Conservation (phyloP, 73 alveolate species). For the Blepharisma stoltei region DNA sequence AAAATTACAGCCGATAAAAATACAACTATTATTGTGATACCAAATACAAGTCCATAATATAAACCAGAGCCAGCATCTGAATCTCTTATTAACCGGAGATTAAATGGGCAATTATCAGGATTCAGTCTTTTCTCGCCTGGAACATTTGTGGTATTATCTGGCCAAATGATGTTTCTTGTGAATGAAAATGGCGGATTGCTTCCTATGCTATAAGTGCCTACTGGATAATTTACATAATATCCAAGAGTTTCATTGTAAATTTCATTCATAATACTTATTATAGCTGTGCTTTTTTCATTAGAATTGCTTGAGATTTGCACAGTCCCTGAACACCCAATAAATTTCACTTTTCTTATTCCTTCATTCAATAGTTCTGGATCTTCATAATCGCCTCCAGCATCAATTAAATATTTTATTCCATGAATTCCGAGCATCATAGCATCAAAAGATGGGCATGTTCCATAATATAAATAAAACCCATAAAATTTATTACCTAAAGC, state of each 20-base stretch:
- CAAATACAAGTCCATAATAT: constrained; percentile 1
- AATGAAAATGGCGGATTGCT: background rate
- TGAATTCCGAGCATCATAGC: constrained; percentile 30
- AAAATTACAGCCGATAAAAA: background rate
- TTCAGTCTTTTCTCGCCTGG: background rate
- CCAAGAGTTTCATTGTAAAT: too few species aligned
- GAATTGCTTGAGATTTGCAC: background rate
- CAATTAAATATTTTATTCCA: background rate
- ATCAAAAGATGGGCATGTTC: constrained; percentile 4
- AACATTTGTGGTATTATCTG: background rate
- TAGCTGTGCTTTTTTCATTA: background rate
- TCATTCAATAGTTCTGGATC: background rate
- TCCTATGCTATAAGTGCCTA: too few species aligned
- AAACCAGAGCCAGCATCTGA: background rate
- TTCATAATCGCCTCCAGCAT: background rate
- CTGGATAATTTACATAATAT: too few species aligned
- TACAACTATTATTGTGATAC: background rate
- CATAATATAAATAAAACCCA: too few species aligned
- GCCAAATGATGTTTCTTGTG: background rate
- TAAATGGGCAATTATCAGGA: constrained; percentile 9
- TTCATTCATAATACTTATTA: background rate
- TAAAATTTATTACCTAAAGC: too few species aligned
- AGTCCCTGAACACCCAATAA: constrained; percentile 12
- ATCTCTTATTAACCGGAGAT: background rate
- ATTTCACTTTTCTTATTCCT: background rate